These are phyloP conservation scores for Berberis thunbergii DNA, from an alignment of 164 flowering plant genomes.

Conservation along the genomic window DNA sequence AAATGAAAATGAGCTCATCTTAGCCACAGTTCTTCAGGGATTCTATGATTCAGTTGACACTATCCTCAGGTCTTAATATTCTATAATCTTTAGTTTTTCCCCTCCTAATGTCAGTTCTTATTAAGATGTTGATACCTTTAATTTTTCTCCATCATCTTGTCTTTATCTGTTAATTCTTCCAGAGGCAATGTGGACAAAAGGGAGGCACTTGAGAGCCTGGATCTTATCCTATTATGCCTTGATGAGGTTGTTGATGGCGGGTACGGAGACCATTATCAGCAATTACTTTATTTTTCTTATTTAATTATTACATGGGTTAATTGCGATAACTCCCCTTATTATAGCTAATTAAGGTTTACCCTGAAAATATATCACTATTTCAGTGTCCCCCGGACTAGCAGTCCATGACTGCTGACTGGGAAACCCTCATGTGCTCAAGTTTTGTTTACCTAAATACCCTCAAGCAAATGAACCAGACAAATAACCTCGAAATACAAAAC, in stretches of 20 bases:
- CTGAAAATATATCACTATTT: no score
- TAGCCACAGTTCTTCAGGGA: slow-evolving; percentile 76
- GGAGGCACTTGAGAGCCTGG: slow-evolving; percentile 82
- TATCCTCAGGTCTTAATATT: slow-evolving; percentile 42
- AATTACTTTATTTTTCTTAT: no score
- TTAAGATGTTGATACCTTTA: neutral
- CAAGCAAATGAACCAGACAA: no score
- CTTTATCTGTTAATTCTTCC: neutral
- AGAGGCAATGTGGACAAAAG: slow-evolving; percentile 71
- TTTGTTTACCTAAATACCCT: no score
- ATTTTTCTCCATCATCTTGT: neutral
- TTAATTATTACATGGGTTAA: no score
- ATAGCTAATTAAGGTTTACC: no score
- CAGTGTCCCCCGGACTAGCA: no score
- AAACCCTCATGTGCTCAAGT: no score
- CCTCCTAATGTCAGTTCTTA: neutral
- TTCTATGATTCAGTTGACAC: slow-evolving; percentile 72
- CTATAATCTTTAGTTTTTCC: neutral
- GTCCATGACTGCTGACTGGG: no score
- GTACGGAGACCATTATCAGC: slow-evolving; percentile 20
- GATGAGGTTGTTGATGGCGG: slow-evolving; percentile 93
- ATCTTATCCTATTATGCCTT: slow-evolving; percentile 71
- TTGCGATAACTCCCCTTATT: no score
- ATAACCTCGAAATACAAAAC: no score
- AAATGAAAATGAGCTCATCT: slow-evolving; percentile 75